Evolutionary conservation across 139 green algal genomes (phyloP).

Genomic region (Auxenochlorella pyrenoidosa): DNA sequence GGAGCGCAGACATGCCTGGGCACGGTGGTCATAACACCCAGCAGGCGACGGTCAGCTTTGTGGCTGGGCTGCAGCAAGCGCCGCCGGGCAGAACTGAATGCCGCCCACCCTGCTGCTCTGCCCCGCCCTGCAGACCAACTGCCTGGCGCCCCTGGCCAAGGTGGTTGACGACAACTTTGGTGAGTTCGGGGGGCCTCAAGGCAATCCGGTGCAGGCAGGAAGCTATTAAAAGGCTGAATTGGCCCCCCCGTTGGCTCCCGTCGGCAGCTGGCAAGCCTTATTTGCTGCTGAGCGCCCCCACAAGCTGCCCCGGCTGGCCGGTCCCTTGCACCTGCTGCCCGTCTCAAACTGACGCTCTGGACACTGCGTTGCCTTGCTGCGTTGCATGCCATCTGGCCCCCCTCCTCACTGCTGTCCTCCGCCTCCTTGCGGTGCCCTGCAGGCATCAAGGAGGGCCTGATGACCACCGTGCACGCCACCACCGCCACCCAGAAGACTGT

Average conservation of each 20-base stretch:
- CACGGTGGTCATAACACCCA: too few relatives aligned
- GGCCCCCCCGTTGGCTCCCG: too few relatives aligned
- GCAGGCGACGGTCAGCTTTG: too few relatives aligned
- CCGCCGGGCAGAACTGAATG: not conserved
- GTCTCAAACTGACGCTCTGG: too few relatives aligned
- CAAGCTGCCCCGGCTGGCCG: too few relatives aligned
- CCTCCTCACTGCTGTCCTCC: not conserved
- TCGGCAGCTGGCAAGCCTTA: too few relatives aligned
- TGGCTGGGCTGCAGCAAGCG: not conserved
- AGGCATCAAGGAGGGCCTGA: slow-evolving; percentile 87
- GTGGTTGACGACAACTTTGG: slow-evolving; percentile 88
- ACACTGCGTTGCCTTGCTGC: too few relatives aligned
- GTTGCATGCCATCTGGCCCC: not conserved
- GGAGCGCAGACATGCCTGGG: not conserved
- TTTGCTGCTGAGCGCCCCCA: too few relatives aligned
- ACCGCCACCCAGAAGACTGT: slow-evolving; percentile 99
- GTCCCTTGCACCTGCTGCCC: too few relatives aligned
- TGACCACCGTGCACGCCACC: slow-evolving; percentile 97
- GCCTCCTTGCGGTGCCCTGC: not conserved
- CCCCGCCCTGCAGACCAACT: slow-evolving; percentile 82
- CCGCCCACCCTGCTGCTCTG: not conserved
- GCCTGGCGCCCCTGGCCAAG: slow-evolving; percentile 95
- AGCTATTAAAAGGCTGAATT: too few relatives aligned
- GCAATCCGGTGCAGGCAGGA: too few relatives aligned
- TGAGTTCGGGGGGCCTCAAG: not conserved